Base-by-base conservation (phyloP, 441 rosid species). In the Populus trichocarpa region DNA sequence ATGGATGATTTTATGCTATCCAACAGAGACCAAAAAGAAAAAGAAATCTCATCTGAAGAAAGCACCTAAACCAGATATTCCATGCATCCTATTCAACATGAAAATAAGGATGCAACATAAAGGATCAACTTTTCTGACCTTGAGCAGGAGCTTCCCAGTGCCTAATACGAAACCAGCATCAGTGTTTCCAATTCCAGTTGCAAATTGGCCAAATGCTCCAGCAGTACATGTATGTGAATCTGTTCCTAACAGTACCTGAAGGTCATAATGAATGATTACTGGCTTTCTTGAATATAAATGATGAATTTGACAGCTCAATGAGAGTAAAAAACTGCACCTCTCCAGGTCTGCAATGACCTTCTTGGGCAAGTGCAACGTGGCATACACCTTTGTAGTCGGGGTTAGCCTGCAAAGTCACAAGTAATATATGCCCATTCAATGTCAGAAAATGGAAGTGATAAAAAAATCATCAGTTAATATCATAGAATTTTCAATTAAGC, bases 291-390 rank as follows among this genome's bases (percentile, higher is more conserved):
- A 50, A 73, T 67, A 66, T 32, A 64, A 72, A 20, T 33, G 25
- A 66, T 63, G 61, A 69, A 35, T 53, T 53, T 69, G 33, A 75
- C 26, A 70, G 53, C 7, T 30, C 30, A 76, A n/a, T 14, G 20
- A 59, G 59, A 14, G 26, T 69, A 57, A 28, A 73, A 61, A 81
- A 67, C 25, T n/a, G 33, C 80, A 96, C 99, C 97, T 96, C 99
- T 83, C 98, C 98, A 74, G 98, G 99, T 78, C 99, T 88, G 89
- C 98, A 94, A 83, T 96, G 99, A 79, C 98, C 99, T 88, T 96
- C 99, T 90, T 96, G 98, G 66, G 99, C 98, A 84, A 96, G 96
- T 70, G 99, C 99, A 72, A 94, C 77, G 77, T 96, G 99, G 82
- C 98, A 96, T 83, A 96, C 98, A 67, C 98, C 99, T 91, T 96